Evolutionary conservation across 805 yeast species (phyloP), one percentile per base, ranked within the genome.

Genomic region (Crinitomyces ghanaensis): DNA sequence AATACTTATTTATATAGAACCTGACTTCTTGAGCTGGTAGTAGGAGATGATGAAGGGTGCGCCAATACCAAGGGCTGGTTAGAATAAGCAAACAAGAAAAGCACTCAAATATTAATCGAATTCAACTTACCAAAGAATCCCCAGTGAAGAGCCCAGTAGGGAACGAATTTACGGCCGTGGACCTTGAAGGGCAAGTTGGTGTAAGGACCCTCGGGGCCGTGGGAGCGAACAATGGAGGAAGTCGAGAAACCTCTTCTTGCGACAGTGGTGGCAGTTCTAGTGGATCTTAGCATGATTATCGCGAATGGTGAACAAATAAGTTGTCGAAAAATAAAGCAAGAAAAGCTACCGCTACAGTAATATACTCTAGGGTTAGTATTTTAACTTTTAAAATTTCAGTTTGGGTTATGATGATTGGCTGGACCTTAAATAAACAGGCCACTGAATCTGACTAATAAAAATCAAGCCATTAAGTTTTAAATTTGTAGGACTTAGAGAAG

Each of bases 171-270:
- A 72, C 94, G 85, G 73, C 77, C 69, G 72, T 84, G 85, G 43
- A 88, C 93, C 70, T 74, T 74, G 75, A 88, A 91, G 46, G 98
- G 98, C 44, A 88, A 56, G 73, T 91, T 88, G 53, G 79, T 67
- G 77, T 91, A 91, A 30, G 77, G 76, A 54, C 96, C 96, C 53
- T 72, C 79, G 50, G 74, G 74, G 55, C 70, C 75, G 62, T 72
- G 80, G 16, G 44, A 24, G 31, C 61, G 64, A 34, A 54, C 56
- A 48, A 65, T 56, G 37, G 46, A 36, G 31, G 62, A 39, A 28
- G 60, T 30, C 31, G 59, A 37, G 44, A 57, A 57, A 12, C 46
- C 52, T 33, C 59, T 50, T 34, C 40, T 39, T 29, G 49, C 35
- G 27, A 41, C 45, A 12, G 40, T 15, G 29, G 29, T 23, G 28